Evolutionary conservation across 2,329 filamentous ascomycete species (phyloP).

Genomic region (Aspergillus transmontanensis): DNA sequence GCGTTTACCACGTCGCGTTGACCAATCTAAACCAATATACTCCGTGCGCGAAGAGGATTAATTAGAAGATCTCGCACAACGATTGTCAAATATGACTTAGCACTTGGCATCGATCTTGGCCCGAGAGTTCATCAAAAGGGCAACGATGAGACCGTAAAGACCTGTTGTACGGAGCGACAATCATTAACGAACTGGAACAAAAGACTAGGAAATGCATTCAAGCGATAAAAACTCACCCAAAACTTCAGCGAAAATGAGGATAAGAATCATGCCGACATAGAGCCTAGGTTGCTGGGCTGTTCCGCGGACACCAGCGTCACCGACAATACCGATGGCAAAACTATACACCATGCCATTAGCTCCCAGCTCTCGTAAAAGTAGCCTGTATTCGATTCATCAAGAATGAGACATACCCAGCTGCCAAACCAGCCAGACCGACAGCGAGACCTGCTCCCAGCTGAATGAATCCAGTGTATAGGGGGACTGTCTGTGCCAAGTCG

Average conservation of each 20-base stretch:
- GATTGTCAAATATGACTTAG: slow-evolving; percentile 42
- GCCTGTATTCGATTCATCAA: not conserved
- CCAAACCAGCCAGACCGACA: slow-evolving; percentile 80
- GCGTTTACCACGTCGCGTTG: not conserved
- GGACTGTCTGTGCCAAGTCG: slow-evolving; percentile 69
- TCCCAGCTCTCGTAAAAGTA: not conserved
- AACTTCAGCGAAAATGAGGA: slow-evolving; percentile 99
- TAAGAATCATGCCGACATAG: slow-evolving; percentile 97
- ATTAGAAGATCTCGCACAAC: slow-evolving; percentile 11
- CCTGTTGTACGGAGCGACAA: slow-evolving; percentile 53
- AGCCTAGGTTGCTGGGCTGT: slow-evolving; percentile 60
- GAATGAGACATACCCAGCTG: slow-evolving; percentile 60
- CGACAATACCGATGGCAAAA: slow-evolving; percentile 85
- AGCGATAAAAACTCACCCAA: slow-evolving; percentile 67
- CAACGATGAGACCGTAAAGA: slow-evolving; percentile 98
- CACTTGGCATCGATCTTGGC: slow-evolving; percentile 65
- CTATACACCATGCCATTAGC: slow-evolving; percentile 37
- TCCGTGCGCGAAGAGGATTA: slow-evolving; percentile 10
- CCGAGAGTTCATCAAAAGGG: slow-evolving; percentile 99
- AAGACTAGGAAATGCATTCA: not conserved
- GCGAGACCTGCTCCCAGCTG: slow-evolving; percentile 81
- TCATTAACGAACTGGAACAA: not conserved
- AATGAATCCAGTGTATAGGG: slow-evolving; percentile 81
- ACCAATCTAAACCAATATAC: slow-evolving; percentile 3
- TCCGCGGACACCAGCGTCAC: slow-evolving; percentile 56